These are phyloP conservation scores for Sporobolus alterniflorus DNA, from an alignment of 202 grass and related monocot genomes.

Conservation along the genomic window DNA sequence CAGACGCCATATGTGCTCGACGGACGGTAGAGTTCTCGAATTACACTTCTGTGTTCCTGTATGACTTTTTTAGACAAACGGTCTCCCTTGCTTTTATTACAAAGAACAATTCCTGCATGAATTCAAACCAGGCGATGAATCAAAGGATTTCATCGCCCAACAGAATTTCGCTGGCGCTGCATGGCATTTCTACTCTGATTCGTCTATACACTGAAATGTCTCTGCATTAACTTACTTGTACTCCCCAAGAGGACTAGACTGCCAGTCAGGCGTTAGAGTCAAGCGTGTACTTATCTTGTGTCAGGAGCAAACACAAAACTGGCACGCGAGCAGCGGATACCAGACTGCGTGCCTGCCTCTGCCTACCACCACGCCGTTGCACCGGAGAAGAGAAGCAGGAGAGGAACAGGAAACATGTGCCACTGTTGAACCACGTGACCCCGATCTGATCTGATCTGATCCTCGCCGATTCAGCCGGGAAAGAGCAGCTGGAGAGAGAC, in stretches of 20 bases:
- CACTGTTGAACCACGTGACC: slow-evolving; percentile 54
- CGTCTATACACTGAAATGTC: too few species aligned
- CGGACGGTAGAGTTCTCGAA: not conserved
- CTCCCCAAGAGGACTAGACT: not conserved
- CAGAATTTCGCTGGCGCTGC: too few species aligned
- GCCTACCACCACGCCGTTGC: not conserved
- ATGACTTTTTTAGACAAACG: too few species aligned
- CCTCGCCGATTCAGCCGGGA: too few species aligned
- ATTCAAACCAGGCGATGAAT: too few species aligned
- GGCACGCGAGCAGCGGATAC: not conserved
- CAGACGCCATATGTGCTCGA: not conserved
- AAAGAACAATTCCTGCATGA: too few species aligned
- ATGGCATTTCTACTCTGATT: too few species aligned
- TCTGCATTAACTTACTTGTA: too few species aligned
- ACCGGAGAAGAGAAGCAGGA: not conserved
- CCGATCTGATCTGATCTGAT: too few species aligned
- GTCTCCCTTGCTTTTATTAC: too few species aligned
- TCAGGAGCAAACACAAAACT: not conserved
- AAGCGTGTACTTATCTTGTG: not conserved
- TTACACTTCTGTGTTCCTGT: too few species aligned
- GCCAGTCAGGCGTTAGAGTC: not conserved
- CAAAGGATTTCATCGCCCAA: too few species aligned
- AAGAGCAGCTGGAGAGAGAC: slow-evolving; percentile 35
- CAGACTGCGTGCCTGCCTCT: not conserved
- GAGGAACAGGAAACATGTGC: slow-evolving; percentile 34